A percentile compares a stretch with the other conserved stretches of the same genome.
These are phyloP conservation scores for Hymenoscyphus fraxineus DNA, from an alignment of 2,329 filamentous ascomycete species.

Conservation along the genomic window DNA sequence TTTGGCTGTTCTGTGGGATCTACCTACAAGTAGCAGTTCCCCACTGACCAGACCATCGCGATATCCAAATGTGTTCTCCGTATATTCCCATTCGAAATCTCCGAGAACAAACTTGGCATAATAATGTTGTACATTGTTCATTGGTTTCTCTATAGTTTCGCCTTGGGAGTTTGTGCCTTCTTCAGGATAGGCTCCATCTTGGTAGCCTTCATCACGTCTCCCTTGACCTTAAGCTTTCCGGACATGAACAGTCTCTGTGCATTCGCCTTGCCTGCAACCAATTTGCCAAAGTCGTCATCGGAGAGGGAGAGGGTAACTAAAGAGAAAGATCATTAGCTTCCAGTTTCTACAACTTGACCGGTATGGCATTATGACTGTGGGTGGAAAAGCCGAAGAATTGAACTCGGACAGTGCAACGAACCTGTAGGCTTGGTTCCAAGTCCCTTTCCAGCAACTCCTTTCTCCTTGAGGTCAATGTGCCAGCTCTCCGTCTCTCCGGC, in stretches of 20 bases:
- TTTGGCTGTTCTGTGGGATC: not conserved
- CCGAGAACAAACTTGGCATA: not conserved
- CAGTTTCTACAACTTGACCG: not conserved
- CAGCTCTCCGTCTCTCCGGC: constrained; percentile 77
- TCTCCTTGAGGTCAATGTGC: constrained; percentile 94
- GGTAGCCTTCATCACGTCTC: constrained; percentile 97
- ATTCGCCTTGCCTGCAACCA: constrained; percentile 84
- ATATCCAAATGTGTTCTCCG: not conserved
- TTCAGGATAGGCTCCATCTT: constrained; percentile 92
- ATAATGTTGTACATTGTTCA: not conserved
- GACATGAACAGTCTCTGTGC: constrained; percentile 91
- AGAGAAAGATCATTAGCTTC: constrained; percentile 4
- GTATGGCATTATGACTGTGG: not conserved
- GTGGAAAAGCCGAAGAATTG: not conserved
- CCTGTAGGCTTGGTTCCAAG: constrained; percentile 77
- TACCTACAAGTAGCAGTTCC: not conserved
- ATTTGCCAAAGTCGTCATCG: constrained; percentile 80
- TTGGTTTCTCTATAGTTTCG: constrained; percentile 65
- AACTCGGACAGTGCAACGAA: constrained; percentile 41
- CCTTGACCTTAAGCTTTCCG: constrained; percentile 98
- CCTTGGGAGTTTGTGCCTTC: constrained; percentile 72
- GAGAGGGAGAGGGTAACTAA: constrained; percentile 80
- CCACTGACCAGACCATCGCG: not conserved
- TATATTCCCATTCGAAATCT: not conserved
- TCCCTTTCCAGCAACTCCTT: constrained; percentile 77